Conservation (phyloP, 2,329 filamentous ascomycete species). For the Grosmannia penicillata region DNA sequence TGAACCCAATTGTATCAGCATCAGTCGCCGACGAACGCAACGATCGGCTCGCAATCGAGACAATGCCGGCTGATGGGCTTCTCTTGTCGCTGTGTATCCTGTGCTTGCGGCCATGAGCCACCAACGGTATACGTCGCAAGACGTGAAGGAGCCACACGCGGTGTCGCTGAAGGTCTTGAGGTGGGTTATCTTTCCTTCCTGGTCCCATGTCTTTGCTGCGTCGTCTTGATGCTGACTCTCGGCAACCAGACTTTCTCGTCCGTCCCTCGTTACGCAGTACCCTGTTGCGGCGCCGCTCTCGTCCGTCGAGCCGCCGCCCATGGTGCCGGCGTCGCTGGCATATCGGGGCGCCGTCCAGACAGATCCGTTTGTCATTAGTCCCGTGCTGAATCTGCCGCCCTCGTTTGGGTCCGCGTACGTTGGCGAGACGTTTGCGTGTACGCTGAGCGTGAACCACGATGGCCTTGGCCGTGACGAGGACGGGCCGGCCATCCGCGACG, state of each 20-base stretch:
- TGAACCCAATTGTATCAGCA: no score
- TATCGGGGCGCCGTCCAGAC: conserved; percentile 36
- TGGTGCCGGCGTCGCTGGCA: conserved; percentile 54
- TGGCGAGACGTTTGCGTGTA: conserved; percentile 88
- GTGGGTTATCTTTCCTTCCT: conserved; percentile 22
- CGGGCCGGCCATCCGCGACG: conserved; percentile 49
- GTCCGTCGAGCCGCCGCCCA: conserved; percentile 28
- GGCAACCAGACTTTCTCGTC: conserved; percentile 52
- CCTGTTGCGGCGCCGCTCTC: conserved; percentile 36
- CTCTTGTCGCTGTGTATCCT: no score
- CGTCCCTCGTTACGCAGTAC: conserved; percentile 58
- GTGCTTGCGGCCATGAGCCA: conserved; percentile 46
- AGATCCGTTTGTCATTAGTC: conserved; percentile 42
- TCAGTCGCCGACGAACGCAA: no score
- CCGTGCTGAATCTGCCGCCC: conserved; percentile 68
- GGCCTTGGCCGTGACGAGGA: conserved; percentile 16
- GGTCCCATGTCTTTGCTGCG: background rate
- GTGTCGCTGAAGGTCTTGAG: conserved; percentile 65
- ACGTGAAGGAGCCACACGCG: conserved; percentile 61
- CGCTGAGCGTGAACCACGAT: conserved; percentile 92
- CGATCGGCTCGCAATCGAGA: no score
- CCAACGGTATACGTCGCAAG: conserved; percentile 40
- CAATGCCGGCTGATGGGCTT: no score
- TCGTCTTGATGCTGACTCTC: background rate
- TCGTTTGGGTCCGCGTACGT: conserved; percentile 92